Evolutionary conservation across 1,139 yeast genomes (phyloP).

Genomic region (Candida sp.): DNA sequence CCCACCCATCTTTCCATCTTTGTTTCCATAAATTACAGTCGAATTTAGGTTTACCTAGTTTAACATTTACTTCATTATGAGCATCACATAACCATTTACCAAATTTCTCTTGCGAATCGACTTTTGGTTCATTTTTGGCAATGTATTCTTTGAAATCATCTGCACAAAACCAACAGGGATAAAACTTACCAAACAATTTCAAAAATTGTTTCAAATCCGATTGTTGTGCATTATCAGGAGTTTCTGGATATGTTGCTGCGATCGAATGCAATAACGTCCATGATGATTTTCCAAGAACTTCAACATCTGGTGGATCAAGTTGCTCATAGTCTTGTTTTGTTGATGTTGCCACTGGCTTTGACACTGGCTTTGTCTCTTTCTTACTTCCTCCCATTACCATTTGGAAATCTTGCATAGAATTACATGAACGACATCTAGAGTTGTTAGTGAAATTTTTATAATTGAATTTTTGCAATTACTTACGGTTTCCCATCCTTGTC

Average conservation of each 20-base stretch:
- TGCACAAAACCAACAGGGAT: conserved; percentile 97
- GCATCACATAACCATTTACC: conserved; percentile 95
- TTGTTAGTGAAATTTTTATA: conserved; percentile 14
- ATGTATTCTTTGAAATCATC: conserved; percentile 74
- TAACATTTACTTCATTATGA: conserved; percentile 84
- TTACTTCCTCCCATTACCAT: conserved; percentile 43
- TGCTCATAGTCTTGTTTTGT: conserved; percentile 22
- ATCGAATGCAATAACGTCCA: conserved; percentile 93
- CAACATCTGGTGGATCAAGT: conserved; percentile 87
- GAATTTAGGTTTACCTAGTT: conserved; percentile 80
- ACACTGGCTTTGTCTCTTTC: conserved; percentile 12
- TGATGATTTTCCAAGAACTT: conserved; percentile 74
- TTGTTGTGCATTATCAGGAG: conserved; percentile 61
- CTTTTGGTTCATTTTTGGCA: conserved; percentile 58
- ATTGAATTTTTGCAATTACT: conserved; percentile 18
- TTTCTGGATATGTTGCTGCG: conserved; percentile 85
- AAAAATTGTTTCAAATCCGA: conserved; percentile 70
- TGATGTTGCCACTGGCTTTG: conserved; percentile 6
- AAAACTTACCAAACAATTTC: conserved; percentile 68
- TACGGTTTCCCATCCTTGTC: conserved; percentile 93
- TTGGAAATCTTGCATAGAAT: conserved; percentile 72
- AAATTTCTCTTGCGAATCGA: conserved; percentile 69
- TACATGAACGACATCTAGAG: conserved; percentile 77
- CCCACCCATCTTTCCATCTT: conserved; percentile 74
- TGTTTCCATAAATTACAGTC: conserved; percentile 89